Evolutionary conservation across 768 basidiomycete species (phyloP).

Genomic region (Rhizopogon rudus): DNA sequence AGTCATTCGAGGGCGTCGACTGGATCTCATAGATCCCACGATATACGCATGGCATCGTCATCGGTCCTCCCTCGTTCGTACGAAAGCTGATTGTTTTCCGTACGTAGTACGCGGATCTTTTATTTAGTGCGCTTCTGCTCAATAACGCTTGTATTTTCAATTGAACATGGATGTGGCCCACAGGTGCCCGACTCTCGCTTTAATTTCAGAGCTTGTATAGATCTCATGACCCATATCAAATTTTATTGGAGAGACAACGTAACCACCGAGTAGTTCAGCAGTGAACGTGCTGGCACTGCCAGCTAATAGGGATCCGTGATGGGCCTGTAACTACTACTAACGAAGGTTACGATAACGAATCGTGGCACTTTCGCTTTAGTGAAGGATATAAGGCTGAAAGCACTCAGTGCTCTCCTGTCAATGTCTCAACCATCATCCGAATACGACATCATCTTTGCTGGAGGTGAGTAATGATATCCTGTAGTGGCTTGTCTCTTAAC

Average conservation of each 20-base stretch:
- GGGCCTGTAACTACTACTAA: too few species aligned
- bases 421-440: background rate
- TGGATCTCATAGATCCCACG: slow-evolving; percentile 54
- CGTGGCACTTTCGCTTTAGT: background rate
- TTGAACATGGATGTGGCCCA: background rate
- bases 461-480: background rate
- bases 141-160: background rate
- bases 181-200: background rate
- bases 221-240: too few species aligned
- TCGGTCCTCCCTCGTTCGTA: background rate
- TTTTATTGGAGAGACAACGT: too few species aligned
- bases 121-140: background rate
- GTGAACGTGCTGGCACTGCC: background rate
- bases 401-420: background rate
- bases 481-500: background rate
- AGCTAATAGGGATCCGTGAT: background rate
- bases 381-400: background rate
- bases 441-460: background rate
- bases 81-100: background rate
- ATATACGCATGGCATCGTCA: slow-evolving; percentile 8
- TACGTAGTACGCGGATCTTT: background rate
- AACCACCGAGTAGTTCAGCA: too few species aligned
- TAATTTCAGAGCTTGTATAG: too few species aligned
- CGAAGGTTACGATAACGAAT: too few species aligned
- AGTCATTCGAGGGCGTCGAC: slow-evolving; percentile 69